Percentiles rank a stretch among this genome's conserved stretches.
Evolutionary conservation across 2,329 filamentous ascomycete genomes (phyloP).

Genomic region (Decorospora gaudefroyi): DNA sequence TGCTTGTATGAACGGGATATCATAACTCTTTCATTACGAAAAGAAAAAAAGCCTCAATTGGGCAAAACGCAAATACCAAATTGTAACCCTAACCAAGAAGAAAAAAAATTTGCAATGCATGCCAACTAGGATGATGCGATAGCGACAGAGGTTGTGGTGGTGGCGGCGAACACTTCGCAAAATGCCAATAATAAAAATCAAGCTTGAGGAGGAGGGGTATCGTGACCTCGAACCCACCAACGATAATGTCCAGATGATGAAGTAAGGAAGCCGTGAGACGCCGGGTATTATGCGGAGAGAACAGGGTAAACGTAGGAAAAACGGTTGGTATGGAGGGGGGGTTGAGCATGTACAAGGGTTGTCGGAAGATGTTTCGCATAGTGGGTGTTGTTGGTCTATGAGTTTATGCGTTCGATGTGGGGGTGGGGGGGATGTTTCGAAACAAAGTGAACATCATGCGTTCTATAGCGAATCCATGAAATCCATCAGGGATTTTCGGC

Average conservation of each 20-base stretch:
- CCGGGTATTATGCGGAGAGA: conserved; percentile 19
- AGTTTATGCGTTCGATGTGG: conserved; percentile 18
- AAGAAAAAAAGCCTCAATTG: no score
- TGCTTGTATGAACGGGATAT: neutral
- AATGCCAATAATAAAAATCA: conserved; percentile 4
- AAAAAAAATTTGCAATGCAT: conserved; percentile 6
- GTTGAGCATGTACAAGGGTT: conserved; percentile 9
- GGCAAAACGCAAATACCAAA: no score
- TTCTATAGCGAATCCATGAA: conserved; percentile 32
- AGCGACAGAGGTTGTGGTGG: conserved; percentile 17
- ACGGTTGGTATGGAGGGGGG: neutral
- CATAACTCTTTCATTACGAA: conserved; percentile 2
- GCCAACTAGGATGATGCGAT: conserved; percentile 22
- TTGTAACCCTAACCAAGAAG: neutral
- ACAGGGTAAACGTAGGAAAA: neutral
- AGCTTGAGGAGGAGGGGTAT: conserved; percentile 13
- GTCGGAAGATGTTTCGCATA: neutral
- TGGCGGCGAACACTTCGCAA: conserved; percentile 23
- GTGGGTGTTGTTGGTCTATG: conserved; percentile 13
- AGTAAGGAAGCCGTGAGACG: conserved; percentile 7
- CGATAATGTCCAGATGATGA: neutral
- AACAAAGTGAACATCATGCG: conserved; percentile 20
- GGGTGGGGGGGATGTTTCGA: conserved; percentile 16
- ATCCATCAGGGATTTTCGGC: conserved; percentile 48
- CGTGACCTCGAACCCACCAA: conserved; percentile 10